Conservation (phyloP, 2,329 filamentous ascomycete species). For the Penicillium rolfsii region DNA sequence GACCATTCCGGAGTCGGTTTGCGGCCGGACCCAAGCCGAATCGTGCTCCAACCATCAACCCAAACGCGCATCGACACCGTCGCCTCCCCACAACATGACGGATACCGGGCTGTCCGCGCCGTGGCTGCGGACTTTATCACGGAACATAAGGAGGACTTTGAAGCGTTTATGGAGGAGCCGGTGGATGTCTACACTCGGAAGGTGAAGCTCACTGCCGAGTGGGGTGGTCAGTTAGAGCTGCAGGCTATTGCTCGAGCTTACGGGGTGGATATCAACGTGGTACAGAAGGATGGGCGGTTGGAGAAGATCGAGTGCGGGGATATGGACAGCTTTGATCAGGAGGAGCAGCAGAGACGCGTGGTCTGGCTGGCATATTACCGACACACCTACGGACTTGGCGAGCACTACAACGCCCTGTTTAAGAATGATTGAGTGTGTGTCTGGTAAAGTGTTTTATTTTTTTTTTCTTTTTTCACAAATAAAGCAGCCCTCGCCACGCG, state of each 20-base stretch:
- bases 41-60: conserved; percentile 36
- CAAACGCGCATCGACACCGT: conserved; percentile 39
- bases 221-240: conserved; percentile 93
- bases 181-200: conserved; percentile 72
- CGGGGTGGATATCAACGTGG: conserved; percentile 76
- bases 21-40: conserved; percentile 42
- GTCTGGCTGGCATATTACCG: conserved; percentile 95
- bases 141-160: conserved; percentile 76
- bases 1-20: conserved; percentile 50
- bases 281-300: conserved; percentile 78
- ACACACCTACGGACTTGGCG: conserved; percentile 89
- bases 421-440: conserved; percentile 41
- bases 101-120: conserved; percentile 69
- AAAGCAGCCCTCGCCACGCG: background rate
- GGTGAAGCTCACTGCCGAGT: conserved; percentile 86
- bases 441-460: background rate
- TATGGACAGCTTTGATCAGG: conserved; percentile 42
- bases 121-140: conserved; percentile 78
- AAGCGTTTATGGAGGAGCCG: conserved; percentile 82
- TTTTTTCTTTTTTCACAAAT: no score
- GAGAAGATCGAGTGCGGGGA: conserved; percentile 70
- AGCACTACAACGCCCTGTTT: conserved; percentile 92
- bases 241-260: conserved; percentile 81
- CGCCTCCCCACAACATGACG: conserved; percentile 43
- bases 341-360: conserved; percentile 56